Conservation (phyloP, 306 rosid species). For the Sesbania bispinosa region DNA sequence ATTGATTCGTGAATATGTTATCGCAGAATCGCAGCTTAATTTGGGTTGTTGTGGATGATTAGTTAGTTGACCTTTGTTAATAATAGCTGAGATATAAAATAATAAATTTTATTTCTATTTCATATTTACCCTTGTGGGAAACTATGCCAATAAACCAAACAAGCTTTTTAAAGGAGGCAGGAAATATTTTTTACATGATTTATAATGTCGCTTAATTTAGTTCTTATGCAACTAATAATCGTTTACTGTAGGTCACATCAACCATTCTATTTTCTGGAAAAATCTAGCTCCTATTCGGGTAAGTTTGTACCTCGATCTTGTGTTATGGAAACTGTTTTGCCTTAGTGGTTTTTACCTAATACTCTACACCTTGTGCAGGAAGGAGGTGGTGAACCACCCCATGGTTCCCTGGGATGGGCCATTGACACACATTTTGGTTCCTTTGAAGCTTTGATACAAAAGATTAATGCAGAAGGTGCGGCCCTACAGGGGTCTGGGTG, state of each 20-base stretch:
- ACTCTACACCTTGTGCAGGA: slow-evolving; percentile 47
- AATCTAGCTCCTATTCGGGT: slow-evolving; percentile 59
- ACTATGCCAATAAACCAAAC: slow-evolving; percentile 9
- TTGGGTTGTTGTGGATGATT: slow-evolving; percentile 3
- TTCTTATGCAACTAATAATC: not conserved
- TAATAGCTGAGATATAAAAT: not conserved
- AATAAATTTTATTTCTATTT: not conserved
- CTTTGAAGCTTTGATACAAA: slow-evolving; percentile 57
- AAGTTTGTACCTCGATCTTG: slow-evolving; percentile 30
- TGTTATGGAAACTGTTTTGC: not conserved
- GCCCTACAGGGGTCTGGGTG: slow-evolving; percentile 99
- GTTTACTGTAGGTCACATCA: slow-evolving; percentile 69
- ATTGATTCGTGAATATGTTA: not conserved
- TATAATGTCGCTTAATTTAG: not conserved
- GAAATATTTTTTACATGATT: not conserved
- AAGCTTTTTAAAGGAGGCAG: not conserved
- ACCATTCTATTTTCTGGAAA: slow-evolving; percentile 87
- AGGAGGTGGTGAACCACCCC: slow-evolving; percentile 95
- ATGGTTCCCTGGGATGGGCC: slow-evolving; percentile 77
- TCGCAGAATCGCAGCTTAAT: not conserved
- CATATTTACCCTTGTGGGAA: not conserved
- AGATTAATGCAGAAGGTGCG: slow-evolving; percentile 81
- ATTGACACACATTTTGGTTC: slow-evolving; percentile 79
- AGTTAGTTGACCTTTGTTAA: slow-evolving; percentile 4
- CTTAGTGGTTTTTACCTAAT: slow-evolving; percentile 4